Evolutionary conservation across 371 early-diverging fungal species (phyloP).

Genomic region (Syncephalastrum sp.): DNA sequence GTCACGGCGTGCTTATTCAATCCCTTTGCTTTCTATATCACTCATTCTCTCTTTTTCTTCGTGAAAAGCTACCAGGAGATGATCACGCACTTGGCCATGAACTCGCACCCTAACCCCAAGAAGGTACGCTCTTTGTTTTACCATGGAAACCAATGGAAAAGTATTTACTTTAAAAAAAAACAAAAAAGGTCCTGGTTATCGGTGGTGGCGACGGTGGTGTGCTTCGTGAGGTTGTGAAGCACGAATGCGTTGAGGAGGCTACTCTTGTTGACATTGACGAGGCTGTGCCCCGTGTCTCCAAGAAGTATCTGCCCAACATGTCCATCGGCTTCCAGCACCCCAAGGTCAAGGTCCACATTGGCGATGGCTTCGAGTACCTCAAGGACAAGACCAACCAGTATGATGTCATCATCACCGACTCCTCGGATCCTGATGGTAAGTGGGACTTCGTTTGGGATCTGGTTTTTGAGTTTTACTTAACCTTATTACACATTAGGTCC

Average conservation of each 20-base stretch:
- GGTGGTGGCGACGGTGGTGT: conserved; percentile 99
- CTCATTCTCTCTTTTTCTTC: not conserved
- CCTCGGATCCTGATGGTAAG: conserved; percentile 94
- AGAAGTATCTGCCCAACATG: conserved; percentile 91
- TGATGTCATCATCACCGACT: conserved; percentile 98
- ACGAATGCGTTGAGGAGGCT: conserved; percentile 87
- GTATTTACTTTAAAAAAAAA: not conserved
- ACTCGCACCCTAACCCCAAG: conserved; percentile 93
- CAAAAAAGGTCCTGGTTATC: conserved; percentile 85
- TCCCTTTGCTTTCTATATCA: too few species aligned
- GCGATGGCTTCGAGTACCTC: conserved; percentile 93
- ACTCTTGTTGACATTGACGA: conserved; percentile 96
- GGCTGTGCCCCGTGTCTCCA: conserved; percentile 87
- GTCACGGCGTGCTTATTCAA: not conserved
- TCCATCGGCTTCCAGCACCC: conserved; percentile 92
- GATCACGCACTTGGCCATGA: conserved; percentile 95
- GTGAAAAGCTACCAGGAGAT: conserved; percentile 90
- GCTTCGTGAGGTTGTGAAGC: conserved; percentile 95
- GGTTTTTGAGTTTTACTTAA: not conserved
- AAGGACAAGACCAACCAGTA: conserved; percentile 82
- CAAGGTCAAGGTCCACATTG: conserved; percentile 91
- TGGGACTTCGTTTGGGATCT: not conserved
- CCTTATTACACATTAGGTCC: conserved; percentile 57
- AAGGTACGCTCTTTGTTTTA: conserved; percentile 49
- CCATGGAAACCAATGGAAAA: not conserved